Evolutionary conservation across 768 basidiomycete species (phyloP), one percentile per base, ranked within the genome.

Genomic region (Phaeolepiota aurea): DNA sequence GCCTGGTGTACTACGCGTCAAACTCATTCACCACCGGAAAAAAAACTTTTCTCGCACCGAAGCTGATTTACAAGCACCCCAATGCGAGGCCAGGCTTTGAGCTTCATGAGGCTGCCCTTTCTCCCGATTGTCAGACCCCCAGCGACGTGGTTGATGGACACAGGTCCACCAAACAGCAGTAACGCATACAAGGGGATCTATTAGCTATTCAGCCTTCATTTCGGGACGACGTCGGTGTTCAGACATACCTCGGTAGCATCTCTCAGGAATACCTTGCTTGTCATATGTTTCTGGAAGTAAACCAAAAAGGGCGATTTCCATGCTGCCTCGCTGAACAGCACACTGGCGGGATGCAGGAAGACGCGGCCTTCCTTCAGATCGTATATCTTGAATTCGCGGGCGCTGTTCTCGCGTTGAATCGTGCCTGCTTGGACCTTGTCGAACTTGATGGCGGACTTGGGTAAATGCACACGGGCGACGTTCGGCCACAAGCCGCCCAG

Each of bases 161-260:
- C 77, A 3, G 71, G 66, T 0, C 89, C 90, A 2, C 91, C 91
- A 49, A 94, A 90, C 5, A 96, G 65, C 20, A 96, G 60, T 11
- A 93, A 61, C 1, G 79, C 85, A 55, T 88, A 93, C n/a, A 91
- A 62, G 4, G 91, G 88, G n/a, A 92, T 72, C 85, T 91, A 28
- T 5, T 41, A 21, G 14, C 14, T n/a, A n/a, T n/a, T n/a, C n/a
- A n/a, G n/a, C n/a, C n/a, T n/a, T n/a, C n/a, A n/a, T n/a, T n/a
- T n/a, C n/a, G n/a, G n/a, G n/a, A n/a, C n/a, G n/a, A 7, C 25
- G n/a, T 28, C 25, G 25, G 25, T 28, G n/a, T 28, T 28, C 25
- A 28, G 15, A 41, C 70, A 37, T 43, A 88, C 88, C 72, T 93
- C 85, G 1, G 87, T 92, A 3, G 79, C 88, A 57, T 92, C 91